phyloP scores from a whole-genome alignment of 345 rosid species.

The Dovyalis caffra region DNA sequence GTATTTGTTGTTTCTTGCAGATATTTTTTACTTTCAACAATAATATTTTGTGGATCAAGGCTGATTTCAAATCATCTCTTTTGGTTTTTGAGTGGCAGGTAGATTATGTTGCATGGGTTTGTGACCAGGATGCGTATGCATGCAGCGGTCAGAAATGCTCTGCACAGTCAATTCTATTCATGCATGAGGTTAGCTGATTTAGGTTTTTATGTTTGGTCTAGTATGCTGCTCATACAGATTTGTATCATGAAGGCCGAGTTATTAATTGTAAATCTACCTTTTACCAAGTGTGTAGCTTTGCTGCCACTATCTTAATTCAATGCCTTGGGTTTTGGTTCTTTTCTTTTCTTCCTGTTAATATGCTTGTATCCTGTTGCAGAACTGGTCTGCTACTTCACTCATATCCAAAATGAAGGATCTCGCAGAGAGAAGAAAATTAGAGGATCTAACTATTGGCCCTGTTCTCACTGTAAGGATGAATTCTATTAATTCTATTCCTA shows the following conservation, averaged over 20 bases:
- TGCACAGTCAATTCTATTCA: conserved; percentile 90
- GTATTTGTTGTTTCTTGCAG: conserved; percentile 27
- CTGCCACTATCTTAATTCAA: not conserved
- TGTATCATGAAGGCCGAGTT: not conserved
- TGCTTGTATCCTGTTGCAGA: conserved; percentile 41
- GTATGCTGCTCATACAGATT: not conserved
- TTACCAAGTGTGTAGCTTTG: not conserved
- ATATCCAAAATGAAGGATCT: conserved; percentile 69
- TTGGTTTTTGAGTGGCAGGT: conserved; percentile 47
- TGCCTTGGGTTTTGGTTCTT: not conserved
- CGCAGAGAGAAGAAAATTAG: conserved; percentile 84
- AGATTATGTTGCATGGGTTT: conserved; percentile 94
- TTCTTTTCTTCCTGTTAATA: not conserved
- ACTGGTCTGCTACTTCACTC: conserved; percentile 69
- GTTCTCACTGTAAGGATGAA: conserved; percentile 80
- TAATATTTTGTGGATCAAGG: not conserved
- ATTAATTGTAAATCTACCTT: not conserved
- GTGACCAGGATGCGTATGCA: conserved; percentile 98
- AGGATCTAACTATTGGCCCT: conserved; percentile 89
- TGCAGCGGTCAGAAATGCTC: conserved; percentile 99
- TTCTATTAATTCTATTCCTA: not conserved
- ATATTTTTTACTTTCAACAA: not conserved
- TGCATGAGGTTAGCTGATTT: conserved; percentile 75
- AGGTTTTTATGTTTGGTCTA: not conserved
- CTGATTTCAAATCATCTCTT: conserved; percentile 7